Evolutionary conservation across 495 filamentous ascomycete species (phyloP).

Genomic region (Daldinia grandis): DNA sequence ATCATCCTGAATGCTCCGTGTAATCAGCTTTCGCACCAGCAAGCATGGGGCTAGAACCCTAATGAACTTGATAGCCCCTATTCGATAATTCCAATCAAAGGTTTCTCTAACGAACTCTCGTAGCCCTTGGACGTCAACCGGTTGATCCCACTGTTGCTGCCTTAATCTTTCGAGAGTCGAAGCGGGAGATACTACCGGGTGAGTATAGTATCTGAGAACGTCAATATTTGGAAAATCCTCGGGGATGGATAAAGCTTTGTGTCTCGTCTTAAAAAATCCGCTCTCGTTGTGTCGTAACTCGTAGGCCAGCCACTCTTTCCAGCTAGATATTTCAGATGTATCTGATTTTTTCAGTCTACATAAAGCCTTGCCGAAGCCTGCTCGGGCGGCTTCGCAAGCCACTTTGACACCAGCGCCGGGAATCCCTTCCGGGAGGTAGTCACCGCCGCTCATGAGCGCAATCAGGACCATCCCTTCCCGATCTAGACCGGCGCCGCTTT

Average conservation of each 20-base stretch:
- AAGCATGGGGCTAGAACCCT: conserved; percentile 81
- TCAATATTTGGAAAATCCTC: conserved; percentile 80
- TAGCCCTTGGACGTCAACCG: conserved; percentile 72
- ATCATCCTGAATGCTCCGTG: conserved; percentile 43
- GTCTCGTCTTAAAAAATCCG: conserved; percentile 78
- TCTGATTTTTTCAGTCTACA: conserved; percentile 64
- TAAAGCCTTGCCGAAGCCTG: conserved; percentile 83
- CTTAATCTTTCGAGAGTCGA: conserved; percentile 67
- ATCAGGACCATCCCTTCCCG: conserved; percentile 92
- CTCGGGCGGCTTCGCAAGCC: conserved; percentile 88
- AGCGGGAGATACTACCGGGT: conserved; percentile 76
- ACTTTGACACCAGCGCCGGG: conserved; percentile 85
- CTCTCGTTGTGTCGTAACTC: conserved; percentile 87
- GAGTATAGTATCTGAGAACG: conserved; percentile 84
- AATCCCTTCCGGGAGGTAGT: conserved; percentile 91
- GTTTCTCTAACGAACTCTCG: conserved; percentile 76
- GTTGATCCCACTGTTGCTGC: conserved; percentile 66
- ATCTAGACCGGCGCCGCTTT: conserved; percentile 68
- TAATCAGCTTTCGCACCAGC: conserved; percentile 69
- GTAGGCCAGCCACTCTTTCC: conserved; percentile 76
- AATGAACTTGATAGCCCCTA: conserved; percentile 86
- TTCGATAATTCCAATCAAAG: conserved; percentile 84
- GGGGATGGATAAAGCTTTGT: conserved; percentile 77
- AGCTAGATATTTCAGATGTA: conserved; percentile 65
- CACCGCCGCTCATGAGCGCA: conserved; percentile 94